Evolutionary conservation across 257 asterid species (phyloP), one percentile per base, ranked within the genome.

Genomic region (Parsonsia alboflavescens): DNA sequence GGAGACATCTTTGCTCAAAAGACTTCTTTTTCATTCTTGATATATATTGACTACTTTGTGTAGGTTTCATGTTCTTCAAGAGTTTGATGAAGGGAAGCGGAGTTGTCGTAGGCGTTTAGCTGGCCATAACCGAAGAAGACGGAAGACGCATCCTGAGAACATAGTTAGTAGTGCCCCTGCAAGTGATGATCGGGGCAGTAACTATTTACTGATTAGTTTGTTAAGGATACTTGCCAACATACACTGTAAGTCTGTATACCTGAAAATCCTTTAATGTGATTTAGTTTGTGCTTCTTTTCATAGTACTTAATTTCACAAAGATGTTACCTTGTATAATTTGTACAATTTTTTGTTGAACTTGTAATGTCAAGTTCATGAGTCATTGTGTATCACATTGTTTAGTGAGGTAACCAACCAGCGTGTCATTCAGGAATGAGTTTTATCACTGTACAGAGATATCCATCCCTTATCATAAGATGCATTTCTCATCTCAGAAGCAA

Each of bases 21-120:
- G 33, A 19, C 7, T 61, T 0, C 22, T 71, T 68, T 58, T 17
- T 61, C 74, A 33, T 13, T 62, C 57, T 73, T 33, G 61, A 48
- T 49, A 65, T 58, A 30, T 33, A 65, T 54, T 72, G 70, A 17
- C 53, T 58, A n/a, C 62, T 30, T 73, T 79, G 30, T 73, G 82
- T 77, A 91, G 98, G 92, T 93, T 93, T 82, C 98, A 93, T 70
- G 73, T 78, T 84, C 96, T 93, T 75, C 86, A 87, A 83, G 98
- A 93, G 82, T 93, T 91, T 80, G 98, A 91, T 80, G 98, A 93
- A 86, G 98, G 93, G 77, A 93, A 89, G 83, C 80, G 97, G 69
- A 93, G 98, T 83, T 91, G 97, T 73, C 96, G 97, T 13, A 88
- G 96, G 82, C 96, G 97, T 75, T 82, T 91, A 70, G 98, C 98